Conservation (phyloP, 352 stramenopile species). For the Pythium dissotocum region DNA sequence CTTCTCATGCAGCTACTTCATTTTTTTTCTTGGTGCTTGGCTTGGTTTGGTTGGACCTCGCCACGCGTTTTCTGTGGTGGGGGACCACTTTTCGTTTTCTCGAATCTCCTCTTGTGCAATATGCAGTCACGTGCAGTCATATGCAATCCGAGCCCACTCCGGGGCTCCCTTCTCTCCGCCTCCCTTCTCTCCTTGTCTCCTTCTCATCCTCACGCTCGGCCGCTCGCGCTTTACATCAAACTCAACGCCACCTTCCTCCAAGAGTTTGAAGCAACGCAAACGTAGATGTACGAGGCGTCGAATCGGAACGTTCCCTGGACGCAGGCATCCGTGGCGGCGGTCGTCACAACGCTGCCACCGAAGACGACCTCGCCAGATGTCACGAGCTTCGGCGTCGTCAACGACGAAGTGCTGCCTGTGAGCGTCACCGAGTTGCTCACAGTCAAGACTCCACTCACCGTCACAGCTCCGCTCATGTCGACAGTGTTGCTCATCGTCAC, state of each 20-base stretch:
- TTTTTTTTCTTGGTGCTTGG: slow-evolving; percentile 16
- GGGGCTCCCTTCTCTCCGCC: too few species aligned
- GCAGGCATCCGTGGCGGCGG: slow-evolving; percentile 7
- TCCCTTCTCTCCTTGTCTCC: neutral
- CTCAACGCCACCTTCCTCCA: slow-evolving; percentile 30
- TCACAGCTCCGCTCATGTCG: slow-evolving; percentile 4
- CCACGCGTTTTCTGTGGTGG: neutral
- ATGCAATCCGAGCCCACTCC: too few species aligned
- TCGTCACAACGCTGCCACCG: slow-evolving; percentile 16
- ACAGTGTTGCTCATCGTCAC: neutral
- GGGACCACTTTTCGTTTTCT: neutral
- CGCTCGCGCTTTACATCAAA: neutral
- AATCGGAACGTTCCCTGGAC: slow-evolving; percentile 23
- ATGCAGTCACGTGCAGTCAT: too few species aligned
- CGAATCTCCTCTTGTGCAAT: too few species aligned
- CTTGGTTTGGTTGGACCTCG: too few species aligned
- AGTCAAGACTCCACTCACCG: neutral
- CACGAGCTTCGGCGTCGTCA: slow-evolving; percentile 4
- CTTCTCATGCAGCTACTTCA: slow-evolving; percentile 14
- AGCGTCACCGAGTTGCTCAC: slow-evolving; percentile 3
- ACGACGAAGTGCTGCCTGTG: slow-evolving; percentile 3
- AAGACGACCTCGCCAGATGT: slow-evolving; percentile 24
- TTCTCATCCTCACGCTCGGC: neutral
- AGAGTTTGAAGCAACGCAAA: slow-evolving; percentile 23
- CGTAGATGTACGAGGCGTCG: slow-evolving; percentile 31